Evolutionary conservation across 1,139 yeast species (phyloP).

Genomic region (Magnusiomyces paraingens): DNA sequence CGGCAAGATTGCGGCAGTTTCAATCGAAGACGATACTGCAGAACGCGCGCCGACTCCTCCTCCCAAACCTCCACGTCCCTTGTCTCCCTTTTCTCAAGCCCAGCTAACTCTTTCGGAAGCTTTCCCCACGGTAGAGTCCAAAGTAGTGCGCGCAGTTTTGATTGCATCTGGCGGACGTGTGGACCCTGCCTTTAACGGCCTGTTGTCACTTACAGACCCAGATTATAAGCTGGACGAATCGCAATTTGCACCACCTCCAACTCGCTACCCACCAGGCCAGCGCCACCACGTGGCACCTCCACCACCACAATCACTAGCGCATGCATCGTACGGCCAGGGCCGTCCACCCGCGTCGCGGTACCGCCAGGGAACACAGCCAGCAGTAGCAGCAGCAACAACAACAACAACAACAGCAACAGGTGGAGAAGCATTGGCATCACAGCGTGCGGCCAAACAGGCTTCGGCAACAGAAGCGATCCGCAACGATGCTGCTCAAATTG

Average conservation of each 20-base stretch:
- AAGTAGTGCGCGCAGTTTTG: slow-evolving; percentile 65
- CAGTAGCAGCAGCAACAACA: slow-evolving; percentile 4
- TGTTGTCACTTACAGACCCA: slow-evolving; percentile 77
- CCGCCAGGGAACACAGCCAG: slow-evolving; percentile 12
- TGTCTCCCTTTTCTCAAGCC: slow-evolving; percentile 49
- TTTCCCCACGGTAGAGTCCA: slow-evolving; percentile 68
- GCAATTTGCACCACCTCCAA: not conserved
- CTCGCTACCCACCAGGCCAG: not conserved
- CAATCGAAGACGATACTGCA: slow-evolving; percentile 16
- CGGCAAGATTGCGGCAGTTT: not conserved
- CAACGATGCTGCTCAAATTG: slow-evolving; percentile 41
- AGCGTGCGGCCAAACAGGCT: slow-evolving; percentile 4
- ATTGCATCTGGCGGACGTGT: slow-evolving; percentile 78
- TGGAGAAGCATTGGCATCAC: slow-evolving; percentile 8
- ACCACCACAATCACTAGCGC: slow-evolving; percentile 10
- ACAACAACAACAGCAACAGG: slow-evolving; percentile 4
- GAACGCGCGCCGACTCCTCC: slow-evolving; percentile 40
- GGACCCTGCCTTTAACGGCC: slow-evolving; percentile 84
- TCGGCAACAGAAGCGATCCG: slow-evolving; percentile 12
- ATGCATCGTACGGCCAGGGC: too few relatives aligned
- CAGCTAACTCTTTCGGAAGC: slow-evolving; percentile 61
- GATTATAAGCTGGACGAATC: slow-evolving; percentile 58
- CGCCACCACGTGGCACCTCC: slow-evolving; percentile 22
- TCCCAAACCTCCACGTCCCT: slow-evolving; percentile 66
- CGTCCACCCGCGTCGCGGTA: not conserved